phyloP scores from a whole-genome alignment of 2,329 filamentous ascomycete genomes.

The Xylaria polymorpha region DNA sequence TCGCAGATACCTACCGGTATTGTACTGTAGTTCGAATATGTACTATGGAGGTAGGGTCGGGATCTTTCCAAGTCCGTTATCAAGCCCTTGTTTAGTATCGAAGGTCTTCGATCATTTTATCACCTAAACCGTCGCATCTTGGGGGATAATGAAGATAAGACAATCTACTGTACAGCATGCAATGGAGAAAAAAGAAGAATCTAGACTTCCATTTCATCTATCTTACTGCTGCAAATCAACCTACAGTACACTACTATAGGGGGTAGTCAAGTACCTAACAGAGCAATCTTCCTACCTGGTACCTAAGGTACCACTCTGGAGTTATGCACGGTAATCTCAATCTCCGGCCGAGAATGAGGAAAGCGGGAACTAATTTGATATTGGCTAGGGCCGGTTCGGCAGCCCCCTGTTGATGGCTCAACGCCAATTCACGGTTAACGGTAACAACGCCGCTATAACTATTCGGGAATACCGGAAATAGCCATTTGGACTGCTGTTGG shows the following conservation, averaged over 20 bases:
- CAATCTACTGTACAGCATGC: background rate
- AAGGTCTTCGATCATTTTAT: too few relatives aligned
- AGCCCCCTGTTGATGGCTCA: background rate
- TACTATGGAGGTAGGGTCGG: too few relatives aligned
- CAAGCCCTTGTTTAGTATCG: too few relatives aligned
- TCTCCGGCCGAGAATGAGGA: slow-evolving; percentile 7
- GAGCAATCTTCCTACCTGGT: background rate
- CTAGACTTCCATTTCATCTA: background rate
- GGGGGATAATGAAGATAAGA: background rate
- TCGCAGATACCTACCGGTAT: too few relatives aligned
- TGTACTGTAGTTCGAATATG: too few relatives aligned
- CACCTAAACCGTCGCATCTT: too few relatives aligned
- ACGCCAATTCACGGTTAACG: background rate
- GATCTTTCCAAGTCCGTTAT: too few relatives aligned
- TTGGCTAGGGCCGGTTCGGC: background rate
- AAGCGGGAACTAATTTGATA: slow-evolving; percentile 21
- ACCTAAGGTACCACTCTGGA: background rate
- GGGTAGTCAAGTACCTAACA: too few relatives aligned
- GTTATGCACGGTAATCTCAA: slow-evolving; percentile 10
- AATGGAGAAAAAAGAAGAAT: background rate
- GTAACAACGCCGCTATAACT: background rate
- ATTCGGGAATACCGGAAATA: slow-evolving; percentile 7
- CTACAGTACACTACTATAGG: too few relatives aligned
- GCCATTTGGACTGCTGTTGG: background rate
- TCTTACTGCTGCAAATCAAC: background rate